Percentiles rank a stretch among this genome's conserved stretches.
Conservation (phyloP, 148 eudicot genomes). For the Amaranthus cruentus region DNA sequence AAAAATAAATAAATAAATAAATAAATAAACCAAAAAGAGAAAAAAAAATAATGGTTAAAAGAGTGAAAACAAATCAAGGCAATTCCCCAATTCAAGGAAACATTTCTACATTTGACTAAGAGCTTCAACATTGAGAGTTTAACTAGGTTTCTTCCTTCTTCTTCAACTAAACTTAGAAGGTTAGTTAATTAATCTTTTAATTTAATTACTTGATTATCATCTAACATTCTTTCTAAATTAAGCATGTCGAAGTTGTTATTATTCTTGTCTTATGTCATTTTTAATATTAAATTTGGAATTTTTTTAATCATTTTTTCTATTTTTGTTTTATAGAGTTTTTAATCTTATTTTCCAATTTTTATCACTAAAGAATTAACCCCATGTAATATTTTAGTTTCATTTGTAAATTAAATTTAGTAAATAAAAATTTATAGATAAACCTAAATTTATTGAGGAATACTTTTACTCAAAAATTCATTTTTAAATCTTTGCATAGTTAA, state of each 20-base stretch:
- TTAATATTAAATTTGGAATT: not conserved
- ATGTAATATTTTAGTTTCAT: no score
- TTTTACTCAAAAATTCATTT: no score
- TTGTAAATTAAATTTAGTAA: no score
- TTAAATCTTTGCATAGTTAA: no score
- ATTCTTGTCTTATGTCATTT: not conserved
- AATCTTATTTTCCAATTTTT: no score
- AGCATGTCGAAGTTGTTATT: not conserved
- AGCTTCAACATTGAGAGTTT: not conserved
- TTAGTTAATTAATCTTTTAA: not conserved
- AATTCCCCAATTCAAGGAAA: constrained; percentile 13
- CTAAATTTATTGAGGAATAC: no score
- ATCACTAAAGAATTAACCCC: no score
- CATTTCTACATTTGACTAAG: constrained; percentile 8
- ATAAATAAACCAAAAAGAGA: no score
- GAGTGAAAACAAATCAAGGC: not conserved
- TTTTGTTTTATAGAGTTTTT: not conserved
- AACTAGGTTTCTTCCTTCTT: constrained; percentile 6
- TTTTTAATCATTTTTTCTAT: not conserved
- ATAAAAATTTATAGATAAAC: no score
- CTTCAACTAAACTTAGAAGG: not conserved
- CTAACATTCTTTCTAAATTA: not conserved
- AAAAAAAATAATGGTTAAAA: not conserved
- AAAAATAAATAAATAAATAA: not conserved
- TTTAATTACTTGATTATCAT: not conserved